These are phyloP conservation scores for Aureobasidium sp. DNA, from an alignment of 2,329 filamentous ascomycete species.

Conservation along the genomic window DNA sequence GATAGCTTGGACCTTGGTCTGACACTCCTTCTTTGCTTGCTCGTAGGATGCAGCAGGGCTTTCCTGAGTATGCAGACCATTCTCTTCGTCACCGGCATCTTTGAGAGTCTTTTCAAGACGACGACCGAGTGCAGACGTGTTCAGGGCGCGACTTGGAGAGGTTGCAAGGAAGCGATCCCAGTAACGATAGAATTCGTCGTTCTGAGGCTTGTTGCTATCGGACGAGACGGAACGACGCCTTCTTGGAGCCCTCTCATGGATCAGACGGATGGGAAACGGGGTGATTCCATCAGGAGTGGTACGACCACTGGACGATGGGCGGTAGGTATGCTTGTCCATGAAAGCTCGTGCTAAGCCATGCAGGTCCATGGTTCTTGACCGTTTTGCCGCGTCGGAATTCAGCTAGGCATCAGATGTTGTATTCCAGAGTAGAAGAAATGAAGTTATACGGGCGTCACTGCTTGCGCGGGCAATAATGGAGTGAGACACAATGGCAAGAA, in stretches of 20 bases:
- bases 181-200: constrained; percentile 17
- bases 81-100: background rate
- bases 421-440: too few species aligned
- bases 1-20: constrained; percentile 50
- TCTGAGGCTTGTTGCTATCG: background rate
- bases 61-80: background rate
- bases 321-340: background rate
- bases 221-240: background rate
- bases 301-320: background rate
- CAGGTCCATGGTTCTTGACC: background rate
- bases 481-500: background rate
- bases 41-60: constrained; percentile 49
- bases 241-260: background rate
- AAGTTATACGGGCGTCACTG: background rate
- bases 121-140: background rate
- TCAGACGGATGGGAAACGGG: background rate
- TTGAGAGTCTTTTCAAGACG: background rate
- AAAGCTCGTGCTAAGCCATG: background rate
- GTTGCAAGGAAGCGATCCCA: constrained; percentile 24
- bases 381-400: background rate
- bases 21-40: constrained; percentile 60
- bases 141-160: background rate
- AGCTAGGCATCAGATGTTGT: background rate
- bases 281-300: background rate
- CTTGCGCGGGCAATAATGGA: background rate